These are phyloP conservation scores for Petunia secreta DNA, from an alignment of 257 asterid species.

Conservation along the genomic window DNA sequence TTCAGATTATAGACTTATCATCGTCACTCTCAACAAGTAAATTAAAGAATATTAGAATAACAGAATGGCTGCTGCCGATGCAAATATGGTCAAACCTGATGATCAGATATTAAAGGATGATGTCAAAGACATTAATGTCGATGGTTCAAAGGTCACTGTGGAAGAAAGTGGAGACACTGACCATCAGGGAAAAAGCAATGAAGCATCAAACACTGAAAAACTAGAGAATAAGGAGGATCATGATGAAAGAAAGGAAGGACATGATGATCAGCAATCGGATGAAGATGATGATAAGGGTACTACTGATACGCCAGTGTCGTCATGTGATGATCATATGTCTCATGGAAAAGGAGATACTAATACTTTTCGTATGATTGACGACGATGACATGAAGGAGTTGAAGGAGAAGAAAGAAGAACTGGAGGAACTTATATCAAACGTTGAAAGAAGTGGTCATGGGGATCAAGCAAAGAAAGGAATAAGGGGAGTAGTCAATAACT, in stretches of 20 bases:
- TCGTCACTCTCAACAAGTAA: not conserved
- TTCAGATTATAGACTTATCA: not conserved
- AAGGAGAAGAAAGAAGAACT: constrained; percentile 46
- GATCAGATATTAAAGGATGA: not conserved
- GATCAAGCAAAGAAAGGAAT: too few species aligned
- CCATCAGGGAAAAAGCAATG: not conserved
- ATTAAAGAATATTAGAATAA: not conserved
- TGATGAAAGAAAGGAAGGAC: not conserved
- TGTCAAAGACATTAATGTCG: not conserved
- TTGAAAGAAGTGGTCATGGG: constrained; percentile 46
- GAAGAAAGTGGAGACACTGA: not conserved
- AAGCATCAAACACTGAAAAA: not conserved
- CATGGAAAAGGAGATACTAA: constrained; percentile 10
- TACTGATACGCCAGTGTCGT: not conserved
- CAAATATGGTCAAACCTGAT: not conserved
- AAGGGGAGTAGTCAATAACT: not conserved
- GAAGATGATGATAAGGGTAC: constrained; percentile 12
- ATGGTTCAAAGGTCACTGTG: not conserved
- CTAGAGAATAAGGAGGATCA: not conserved
- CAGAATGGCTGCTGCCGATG: constrained; percentile 1
- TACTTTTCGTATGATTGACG: not conserved
- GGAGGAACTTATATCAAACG: constrained; percentile 46
- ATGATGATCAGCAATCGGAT: not conserved
- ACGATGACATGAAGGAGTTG: constrained; percentile 37
- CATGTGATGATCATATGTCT: not conserved